These are phyloP conservation scores for Aspergillus biplanus DNA, from an alignment of 495 filamentous ascomycete species.

Conservation along the genomic window DNA sequence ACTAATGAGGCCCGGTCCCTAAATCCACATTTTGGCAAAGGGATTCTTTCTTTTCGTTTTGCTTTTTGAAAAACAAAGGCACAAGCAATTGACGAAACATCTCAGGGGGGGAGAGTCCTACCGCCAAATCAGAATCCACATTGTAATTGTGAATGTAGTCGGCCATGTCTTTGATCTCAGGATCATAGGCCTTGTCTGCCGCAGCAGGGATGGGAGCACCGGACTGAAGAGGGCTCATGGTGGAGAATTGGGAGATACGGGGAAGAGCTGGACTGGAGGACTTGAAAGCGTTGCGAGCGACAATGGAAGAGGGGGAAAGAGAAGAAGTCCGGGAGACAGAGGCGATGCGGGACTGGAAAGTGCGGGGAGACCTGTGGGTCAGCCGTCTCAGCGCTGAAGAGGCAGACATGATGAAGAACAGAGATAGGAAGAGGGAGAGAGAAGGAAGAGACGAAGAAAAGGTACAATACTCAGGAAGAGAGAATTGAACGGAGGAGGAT, in stretches of 20 bases:
- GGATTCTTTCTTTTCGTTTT: not conserved
- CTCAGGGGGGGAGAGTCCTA: slow-evolving; percentile 51
- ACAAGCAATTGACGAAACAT: not conserved
- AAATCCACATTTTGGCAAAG: too few relatives aligned
- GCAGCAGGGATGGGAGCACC: slow-evolving; percentile 39
- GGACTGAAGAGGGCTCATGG: slow-evolving; percentile 50
- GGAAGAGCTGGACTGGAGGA: slow-evolving; percentile 27
- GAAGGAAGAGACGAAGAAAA: slow-evolving; percentile 30
- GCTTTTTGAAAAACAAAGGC: not conserved
- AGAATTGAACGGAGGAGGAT: slow-evolving; percentile 24
- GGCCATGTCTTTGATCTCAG: slow-evolving; percentile 93
- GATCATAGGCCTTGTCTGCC: slow-evolving; percentile 68
- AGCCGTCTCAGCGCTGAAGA: slow-evolving; percentile 48
- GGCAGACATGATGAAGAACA: slow-evolving; percentile 32
- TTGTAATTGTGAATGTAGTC: slow-evolving; percentile 90
- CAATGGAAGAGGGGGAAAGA: slow-evolving; percentile 30
- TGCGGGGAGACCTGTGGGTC: slow-evolving; percentile 55
- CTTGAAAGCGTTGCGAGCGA: slow-evolving; percentile 25
- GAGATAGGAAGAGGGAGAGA: slow-evolving; percentile 29
- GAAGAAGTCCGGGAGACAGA: slow-evolving; percentile 41
- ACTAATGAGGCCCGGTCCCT: too few relatives aligned
- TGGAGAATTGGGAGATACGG: slow-evolving; percentile 46
- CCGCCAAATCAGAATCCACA: slow-evolving; percentile 88
- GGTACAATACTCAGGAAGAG: slow-evolving; percentile 24
- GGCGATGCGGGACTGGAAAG: slow-evolving; percentile 46